Conservation (phyloP, 352 stramenopile species). For the Phytophthora kernoviae region DNA sequence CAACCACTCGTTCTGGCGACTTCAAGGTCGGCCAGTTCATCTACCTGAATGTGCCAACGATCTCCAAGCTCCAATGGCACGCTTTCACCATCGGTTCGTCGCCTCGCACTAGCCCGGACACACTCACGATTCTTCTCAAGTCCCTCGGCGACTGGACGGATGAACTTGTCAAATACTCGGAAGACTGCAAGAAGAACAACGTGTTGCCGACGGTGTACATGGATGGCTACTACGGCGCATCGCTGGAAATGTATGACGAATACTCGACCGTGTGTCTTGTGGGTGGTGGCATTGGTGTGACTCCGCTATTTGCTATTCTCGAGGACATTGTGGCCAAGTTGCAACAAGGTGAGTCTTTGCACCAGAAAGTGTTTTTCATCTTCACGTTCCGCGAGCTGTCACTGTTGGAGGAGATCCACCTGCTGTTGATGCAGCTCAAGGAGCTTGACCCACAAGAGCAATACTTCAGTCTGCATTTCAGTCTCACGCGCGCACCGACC, state of each 20-base stretch:
- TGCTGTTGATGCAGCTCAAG: constrained; percentile 33
- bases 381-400: constrained; percentile 50
- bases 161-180: constrained; percentile 40
- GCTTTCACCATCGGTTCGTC: constrained; percentile 45
- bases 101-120: constrained; percentile 19
- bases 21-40: constrained; percentile 39
- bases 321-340: constrained; percentile 44
- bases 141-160: constrained; percentile 49
- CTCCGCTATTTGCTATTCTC: constrained; percentile 50
- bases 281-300: constrained; percentile 51
- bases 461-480: constrained; percentile 36
- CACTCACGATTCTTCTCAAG: constrained; percentile 53
- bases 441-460: constrained; percentile 31
- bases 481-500: constrained; percentile 32
- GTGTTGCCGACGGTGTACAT: constrained; percentile 43
- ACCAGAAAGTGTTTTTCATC: constrained; percentile 45
- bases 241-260: constrained; percentile 40
- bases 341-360: constrained; percentile 3
- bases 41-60: constrained; percentile 36
- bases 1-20: not conserved
- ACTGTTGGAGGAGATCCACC: constrained; percentile 49
- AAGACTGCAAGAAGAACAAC: constrained; percentile 30
- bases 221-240: constrained; percentile 58
- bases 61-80: constrained; percentile 46
- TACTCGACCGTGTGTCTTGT: constrained; percentile 48